These are phyloP conservation scores for Vitis amurensis DNA, from an alignment of 164 flowering plant species.

Conservation along the genomic window DNA sequence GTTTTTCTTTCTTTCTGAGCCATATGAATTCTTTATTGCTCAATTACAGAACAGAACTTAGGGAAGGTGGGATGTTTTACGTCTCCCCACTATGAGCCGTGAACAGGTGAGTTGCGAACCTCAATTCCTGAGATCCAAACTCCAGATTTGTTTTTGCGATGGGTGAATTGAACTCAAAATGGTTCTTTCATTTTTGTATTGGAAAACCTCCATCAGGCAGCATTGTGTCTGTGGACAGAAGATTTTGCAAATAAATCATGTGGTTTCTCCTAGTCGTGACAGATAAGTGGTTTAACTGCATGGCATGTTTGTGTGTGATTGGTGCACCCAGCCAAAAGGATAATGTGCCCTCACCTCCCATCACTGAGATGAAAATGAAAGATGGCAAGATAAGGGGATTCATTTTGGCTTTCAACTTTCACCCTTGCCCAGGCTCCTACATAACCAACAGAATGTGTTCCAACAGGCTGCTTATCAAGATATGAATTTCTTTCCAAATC, in stretches of 20 bases:
- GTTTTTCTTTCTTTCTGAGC: constrained; percentile 1
- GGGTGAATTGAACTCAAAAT: not conserved
- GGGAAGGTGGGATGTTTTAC: constrained; percentile 13
- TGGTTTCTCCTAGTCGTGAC: not conserved
- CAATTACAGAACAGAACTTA: constrained; percentile 25
- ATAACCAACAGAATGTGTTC: too few relatives aligned
- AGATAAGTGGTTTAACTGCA: not conserved
- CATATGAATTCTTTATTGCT: constrained; percentile 12
- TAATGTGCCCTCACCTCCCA: too few relatives aligned
- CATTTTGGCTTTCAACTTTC: too few relatives aligned
- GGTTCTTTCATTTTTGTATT: not conserved
- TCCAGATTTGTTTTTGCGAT: not conserved
- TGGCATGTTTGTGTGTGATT: not conserved
- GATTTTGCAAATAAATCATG: too few relatives aligned
- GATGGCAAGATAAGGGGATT: too few relatives aligned
- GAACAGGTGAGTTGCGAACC: constrained; percentile 14
- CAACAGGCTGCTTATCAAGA: too few relatives aligned
- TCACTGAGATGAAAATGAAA: too few relatives aligned
- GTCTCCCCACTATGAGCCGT: constrained; percentile 10
- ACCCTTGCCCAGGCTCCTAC: too few relatives aligned
- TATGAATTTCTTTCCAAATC: too few relatives aligned
- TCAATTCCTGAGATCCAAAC: constrained; percentile 5
- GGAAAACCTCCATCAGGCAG: too few relatives aligned
- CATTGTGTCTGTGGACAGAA: too few relatives aligned
- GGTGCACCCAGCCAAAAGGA: not conserved